Conservation (phyloP, 305 asterid species). For the Fraxinus paxiana region DNA sequence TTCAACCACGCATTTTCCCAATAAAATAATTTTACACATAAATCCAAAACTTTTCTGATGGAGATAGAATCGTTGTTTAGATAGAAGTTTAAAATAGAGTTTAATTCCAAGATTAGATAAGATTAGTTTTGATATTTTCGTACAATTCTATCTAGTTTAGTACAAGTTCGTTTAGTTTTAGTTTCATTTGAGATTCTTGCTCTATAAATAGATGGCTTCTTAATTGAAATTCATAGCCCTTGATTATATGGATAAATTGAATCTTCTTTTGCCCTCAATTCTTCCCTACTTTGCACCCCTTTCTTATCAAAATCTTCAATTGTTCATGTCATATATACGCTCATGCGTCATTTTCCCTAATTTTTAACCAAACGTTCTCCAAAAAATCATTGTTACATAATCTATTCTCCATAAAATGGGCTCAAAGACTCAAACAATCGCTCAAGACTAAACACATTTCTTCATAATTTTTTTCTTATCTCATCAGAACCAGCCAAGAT, state of each 20-base stretch:
- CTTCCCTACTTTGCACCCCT: background rate
- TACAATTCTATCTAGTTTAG: background rate
- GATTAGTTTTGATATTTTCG: background rate
- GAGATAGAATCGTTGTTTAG: background rate
- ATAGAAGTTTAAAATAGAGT: background rate
- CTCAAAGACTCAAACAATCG: background rate
- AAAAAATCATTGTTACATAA: too few species aligned
- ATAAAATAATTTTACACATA: background rate
- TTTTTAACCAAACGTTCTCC: background rate
- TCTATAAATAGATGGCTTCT: background rate
- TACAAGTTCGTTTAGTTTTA: too few species aligned
- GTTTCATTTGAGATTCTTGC: background rate
- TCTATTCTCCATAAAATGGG: background rate
- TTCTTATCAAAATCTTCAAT: background rate
- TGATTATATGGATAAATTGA: background rate
- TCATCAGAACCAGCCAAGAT: background rate
- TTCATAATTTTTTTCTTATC: background rate
- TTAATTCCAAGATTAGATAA: background rate
- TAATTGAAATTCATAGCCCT: background rate
- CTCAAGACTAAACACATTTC: background rate
- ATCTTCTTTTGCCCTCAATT: background rate
- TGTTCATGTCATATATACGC: background rate
- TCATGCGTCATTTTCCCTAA: background rate
- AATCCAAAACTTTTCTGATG: background rate
- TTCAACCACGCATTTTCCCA: background rate